Percentiles rank a stretch among this genome's conserved stretches.
These are phyloP conservation scores for Penicillium paneum DNA, from an alignment of 2,329 filamentous ascomycete species.

Conservation along the genomic window DNA sequence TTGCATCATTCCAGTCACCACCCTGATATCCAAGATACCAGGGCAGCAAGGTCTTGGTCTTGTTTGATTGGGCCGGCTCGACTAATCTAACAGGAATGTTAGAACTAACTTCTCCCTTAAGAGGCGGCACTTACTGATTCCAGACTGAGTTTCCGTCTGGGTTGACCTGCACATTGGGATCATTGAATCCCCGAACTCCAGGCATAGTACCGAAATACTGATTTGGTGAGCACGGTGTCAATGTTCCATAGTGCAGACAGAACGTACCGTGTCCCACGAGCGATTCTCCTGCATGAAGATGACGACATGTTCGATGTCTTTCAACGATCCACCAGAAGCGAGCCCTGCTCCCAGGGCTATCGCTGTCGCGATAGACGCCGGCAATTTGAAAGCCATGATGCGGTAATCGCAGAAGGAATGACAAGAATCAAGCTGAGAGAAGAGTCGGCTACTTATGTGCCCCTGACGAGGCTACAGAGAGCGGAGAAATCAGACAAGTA, in stretches of 20 bases:
- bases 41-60: conserved; percentile 48
- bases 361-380: conserved; percentile 13
- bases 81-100: conserved; percentile 31
- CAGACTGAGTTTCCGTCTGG: conserved; percentile 45
- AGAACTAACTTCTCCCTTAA: background rate
- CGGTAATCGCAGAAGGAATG: background rate
- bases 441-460: background rate
- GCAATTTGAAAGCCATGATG: conserved; percentile 9
- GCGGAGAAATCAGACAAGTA: background rate
- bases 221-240: conserved; percentile 6
- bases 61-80: conserved; percentile 37
- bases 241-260: background rate
- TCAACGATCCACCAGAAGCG: conserved; percentile 41
- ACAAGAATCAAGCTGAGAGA: background rate
- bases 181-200: conserved; percentile 54
- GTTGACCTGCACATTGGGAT: conserved; percentile 55
- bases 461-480: background rate
- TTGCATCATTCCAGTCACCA: conserved; percentile 50
- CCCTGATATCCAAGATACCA: conserved; percentile 57
- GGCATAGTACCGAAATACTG: conserved; percentile 58
- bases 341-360: conserved; percentile 19
- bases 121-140: conserved; percentile 43
- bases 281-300: conserved; percentile 57
- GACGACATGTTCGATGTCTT: conserved; percentile 56
- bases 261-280: conserved; percentile 38